Conservation (phyloP, 2,329 filamentous ascomycete species). For the Metarhizium anisopliae region DNA sequence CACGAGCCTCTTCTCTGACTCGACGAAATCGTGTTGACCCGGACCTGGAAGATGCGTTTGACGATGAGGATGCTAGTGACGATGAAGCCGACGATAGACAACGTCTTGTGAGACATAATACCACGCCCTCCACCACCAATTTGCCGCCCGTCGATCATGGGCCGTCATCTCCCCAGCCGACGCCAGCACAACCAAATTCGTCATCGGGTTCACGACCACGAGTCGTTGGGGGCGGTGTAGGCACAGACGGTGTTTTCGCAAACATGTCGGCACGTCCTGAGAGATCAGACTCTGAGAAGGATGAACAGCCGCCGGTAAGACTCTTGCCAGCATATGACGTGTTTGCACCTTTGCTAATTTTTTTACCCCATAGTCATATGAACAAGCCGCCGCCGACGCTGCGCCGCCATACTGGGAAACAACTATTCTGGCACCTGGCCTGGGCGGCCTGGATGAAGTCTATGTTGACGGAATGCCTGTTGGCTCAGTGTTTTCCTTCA, state of each 20-base stretch:
- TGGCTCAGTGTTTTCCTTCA: constrained; percentile 75
- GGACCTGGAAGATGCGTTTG: constrained; percentile 89
- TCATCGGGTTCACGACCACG: constrained; percentile 30
- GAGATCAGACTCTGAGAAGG: constrained; percentile 64
- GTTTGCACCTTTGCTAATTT: constrained; percentile 22
- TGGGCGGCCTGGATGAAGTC: constrained; percentile 85
- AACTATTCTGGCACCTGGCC: constrained; percentile 86
- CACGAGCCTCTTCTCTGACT: constrained; percentile 56
- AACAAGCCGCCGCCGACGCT: constrained; percentile 93
- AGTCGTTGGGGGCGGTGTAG: constrained; percentile 64
- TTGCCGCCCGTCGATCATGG: not conserved
- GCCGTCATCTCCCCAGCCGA: constrained; percentile 6
- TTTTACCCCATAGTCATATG: constrained; percentile 62
- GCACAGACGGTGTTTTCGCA: constrained; percentile 91
- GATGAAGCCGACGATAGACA: constrained; percentile 73
- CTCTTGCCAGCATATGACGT: not conserved
- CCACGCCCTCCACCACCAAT: constrained; percentile 16
- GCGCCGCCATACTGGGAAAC: constrained; percentile 99
- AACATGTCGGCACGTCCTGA: constrained; percentile 90
- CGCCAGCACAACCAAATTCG: constrained; percentile 14
- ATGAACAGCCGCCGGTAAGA: constrained; percentile 89
- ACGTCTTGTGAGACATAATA: constrained; percentile 67
- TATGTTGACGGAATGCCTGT: constrained; percentile 95
- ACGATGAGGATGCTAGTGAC: constrained; percentile 69
- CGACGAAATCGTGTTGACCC: constrained; percentile 51